Evolutionary conservation across 805 yeast genomes (phyloP), one percentile per base, ranked within the genome.

Genomic region (Kregervanrija delftensis): DNA sequence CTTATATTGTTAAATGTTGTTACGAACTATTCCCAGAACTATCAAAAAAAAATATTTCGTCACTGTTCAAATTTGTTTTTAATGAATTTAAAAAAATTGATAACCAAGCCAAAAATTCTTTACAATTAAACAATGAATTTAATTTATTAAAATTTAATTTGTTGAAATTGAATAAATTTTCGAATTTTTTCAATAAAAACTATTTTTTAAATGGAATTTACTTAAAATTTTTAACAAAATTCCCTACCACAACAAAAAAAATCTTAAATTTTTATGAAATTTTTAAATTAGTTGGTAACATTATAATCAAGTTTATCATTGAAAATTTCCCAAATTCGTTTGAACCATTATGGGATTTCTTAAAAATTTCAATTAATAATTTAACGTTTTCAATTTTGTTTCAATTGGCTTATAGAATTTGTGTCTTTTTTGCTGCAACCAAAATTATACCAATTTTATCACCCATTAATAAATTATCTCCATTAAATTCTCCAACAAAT

Each of bases 11-110:
- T 30, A 85, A 95, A 59, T 88, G 96, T 56, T 79, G 90, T 49
- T 93, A 93, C 63, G 95, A 90, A 59, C 80, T 96, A 3, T 88
- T 91, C 56, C 96, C 98, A 1, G 89, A 86, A 54, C 73, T 91
- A 50, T 83, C 90, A 8, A 77, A 79, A 43, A 53, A 58, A 42
- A 64, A 65, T 47, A 56, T 65, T 38, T 58, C 61, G 36, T 51
- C 50, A 16, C 50, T 66, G 47, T 53, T 64, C 31, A 63, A 65
- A 41, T 64, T 64, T 35, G 55, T 65, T n/a, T 55, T 64, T 57
- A 56, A 53, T 35, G 69, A 65, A 46, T 64, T 65, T 43, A 59
- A 59, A 31, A 64, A 61, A 38, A 53, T 65, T 31, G 66, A 64
- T 42, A 60, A 58, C 30, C 66, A 61, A 39, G 59, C 63, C 13